Evolutionary conservation across 108 stramenopile species (phyloP).

Genomic region (Fistulifera solaris): DNA sequence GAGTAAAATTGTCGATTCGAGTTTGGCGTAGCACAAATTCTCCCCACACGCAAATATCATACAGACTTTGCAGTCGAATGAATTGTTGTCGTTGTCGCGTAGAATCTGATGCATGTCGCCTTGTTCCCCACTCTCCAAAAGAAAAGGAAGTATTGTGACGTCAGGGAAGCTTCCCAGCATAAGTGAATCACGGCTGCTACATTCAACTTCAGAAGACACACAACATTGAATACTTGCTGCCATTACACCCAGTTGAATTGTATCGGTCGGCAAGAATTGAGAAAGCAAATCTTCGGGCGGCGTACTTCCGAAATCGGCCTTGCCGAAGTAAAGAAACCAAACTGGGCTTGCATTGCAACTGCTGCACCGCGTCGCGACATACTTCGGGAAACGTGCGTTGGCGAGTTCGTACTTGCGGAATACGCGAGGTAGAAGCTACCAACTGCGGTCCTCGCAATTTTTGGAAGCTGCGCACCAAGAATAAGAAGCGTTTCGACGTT

Average conservation of each 20-base stretch:
- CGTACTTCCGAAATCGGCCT: neutral
- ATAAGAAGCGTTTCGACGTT: slow-evolving; percentile 28
- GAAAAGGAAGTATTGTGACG: slow-evolving; percentile 32
- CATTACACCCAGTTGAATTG: slow-evolving; percentile 20
- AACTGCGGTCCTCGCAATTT: slow-evolving; percentile 25
- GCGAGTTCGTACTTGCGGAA: neutral
- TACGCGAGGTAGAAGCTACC: slow-evolving; percentile 7
- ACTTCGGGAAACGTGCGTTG: slow-evolving; percentile 13
- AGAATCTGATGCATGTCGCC: neutral
- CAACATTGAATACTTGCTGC: slow-evolving; percentile 24
- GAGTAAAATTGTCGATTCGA: slow-evolving; percentile 16
- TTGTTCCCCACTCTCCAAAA: neutral
- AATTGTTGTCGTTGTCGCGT: neutral
- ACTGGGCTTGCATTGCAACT: slow-evolving; percentile 29
- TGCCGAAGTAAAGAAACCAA: slow-evolving; percentile 25
- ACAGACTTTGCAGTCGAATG: slow-evolving; percentile 27
- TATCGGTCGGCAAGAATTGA: slow-evolving; percentile 7
- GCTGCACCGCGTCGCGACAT: neutral
- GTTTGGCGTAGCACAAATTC: neutral
- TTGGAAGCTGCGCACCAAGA: slow-evolving; percentile 30
- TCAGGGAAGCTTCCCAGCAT: slow-evolving; percentile 30
- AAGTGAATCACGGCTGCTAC: slow-evolving; percentile 8
- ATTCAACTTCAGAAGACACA: slow-evolving; percentile 10
- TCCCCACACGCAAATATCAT: slow-evolving; percentile 35
- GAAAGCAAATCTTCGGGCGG: neutral